Percentiles rank a stretch among this genome's conserved stretches.
Conservation (phyloP, 768 basidiomycete genomes). For the Candolleomyces efflorescens region DNA sequence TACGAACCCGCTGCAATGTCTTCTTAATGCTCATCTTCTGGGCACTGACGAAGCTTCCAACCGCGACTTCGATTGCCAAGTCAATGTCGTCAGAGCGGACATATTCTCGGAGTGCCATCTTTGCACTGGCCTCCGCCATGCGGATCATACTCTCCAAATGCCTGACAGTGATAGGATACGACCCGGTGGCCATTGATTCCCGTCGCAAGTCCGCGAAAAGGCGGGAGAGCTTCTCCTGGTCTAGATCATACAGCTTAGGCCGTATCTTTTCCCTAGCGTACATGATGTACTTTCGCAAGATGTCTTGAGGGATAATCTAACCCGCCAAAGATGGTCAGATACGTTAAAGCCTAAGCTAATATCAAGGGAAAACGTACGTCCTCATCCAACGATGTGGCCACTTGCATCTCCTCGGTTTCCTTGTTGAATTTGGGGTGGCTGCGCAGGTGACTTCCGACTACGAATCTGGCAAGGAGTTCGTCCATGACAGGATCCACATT, state of each 20-base stretch:
- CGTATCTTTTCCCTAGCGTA: conserved; percentile 91
- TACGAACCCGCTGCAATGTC: conserved; percentile 85
- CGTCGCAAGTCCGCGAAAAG: conserved; percentile 94
- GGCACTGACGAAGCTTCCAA: conserved; percentile 91
- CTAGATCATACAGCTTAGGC: conserved; percentile 92
- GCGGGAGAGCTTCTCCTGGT: conserved; percentile 92
- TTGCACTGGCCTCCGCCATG: conserved; percentile 97
- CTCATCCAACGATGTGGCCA: conserved; percentile 83
- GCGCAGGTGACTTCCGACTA: conserved; percentile 94
- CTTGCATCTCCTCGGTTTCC: conserved; percentile 87
- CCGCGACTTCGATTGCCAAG: conserved; percentile 91
- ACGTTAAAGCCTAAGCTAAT: conserved; percentile 1
- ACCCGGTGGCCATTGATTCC: conserved; percentile 96
- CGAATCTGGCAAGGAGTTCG: conserved; percentile 93
- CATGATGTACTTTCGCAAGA: conserved; percentile 98
- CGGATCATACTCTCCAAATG: conserved; percentile 99
- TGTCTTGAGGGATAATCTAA: conserved; percentile 94
- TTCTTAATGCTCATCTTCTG: conserved; percentile 99
- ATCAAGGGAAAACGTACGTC: conserved; percentile 59
- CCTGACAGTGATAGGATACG: conserved; percentile 96
- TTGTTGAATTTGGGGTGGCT: conserved; percentile 92
- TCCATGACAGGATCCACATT: conserved; percentile 96
- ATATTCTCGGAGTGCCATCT: conserved; percentile 96
- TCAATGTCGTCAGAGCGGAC: conserved; percentile 96
- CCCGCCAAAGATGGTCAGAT: not conserved